Percentiles rank a stretch among this genome's conserved stretches.
Evolutionary conservation across 176 grass and related monocot species (phyloP).

Genomic region (Ensete ventricosum): DNA sequence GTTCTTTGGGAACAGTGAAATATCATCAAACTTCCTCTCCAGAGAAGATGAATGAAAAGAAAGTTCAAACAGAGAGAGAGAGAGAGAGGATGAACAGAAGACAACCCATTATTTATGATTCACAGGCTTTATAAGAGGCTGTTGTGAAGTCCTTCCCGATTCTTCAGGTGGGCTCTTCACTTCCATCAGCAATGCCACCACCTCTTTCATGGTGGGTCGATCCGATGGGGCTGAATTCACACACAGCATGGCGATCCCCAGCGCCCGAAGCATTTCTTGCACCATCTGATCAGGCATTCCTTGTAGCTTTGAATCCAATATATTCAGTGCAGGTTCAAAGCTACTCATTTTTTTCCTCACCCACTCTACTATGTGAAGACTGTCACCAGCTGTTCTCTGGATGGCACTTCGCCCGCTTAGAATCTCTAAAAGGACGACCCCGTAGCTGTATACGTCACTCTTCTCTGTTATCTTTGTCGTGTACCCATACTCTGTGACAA

Average conservation of each 20-base stretch:
- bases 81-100: not conserved
- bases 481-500: conserved; percentile 68
- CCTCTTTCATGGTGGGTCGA: conserved; percentile 95
- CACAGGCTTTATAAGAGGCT: conserved; percentile 59
- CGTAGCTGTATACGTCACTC: conserved; percentile 92
- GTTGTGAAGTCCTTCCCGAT: conserved; percentile 82
- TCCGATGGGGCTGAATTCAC: conserved; percentile 67
- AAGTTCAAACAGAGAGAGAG: not conserved
- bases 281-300: conserved; percentile 82
- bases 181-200: conserved; percentile 87
- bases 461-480: conserved; percentile 85
- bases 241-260: conserved; percentile 83
- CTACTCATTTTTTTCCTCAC: conserved; percentile 93
- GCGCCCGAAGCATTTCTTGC: conserved; percentile 89
- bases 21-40: not conserved
- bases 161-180: conserved; percentile 89
- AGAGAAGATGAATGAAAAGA: not conserved
- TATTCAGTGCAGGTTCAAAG: conserved; percentile 59
- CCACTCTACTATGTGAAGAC: conserved; percentile 96
- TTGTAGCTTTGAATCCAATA: conserved; percentile 66
- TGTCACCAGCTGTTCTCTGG: conserved; percentile 36
- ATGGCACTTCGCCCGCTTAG: conserved; percentile 68
- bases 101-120: conserved; percentile 13
- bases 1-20: not conserved
- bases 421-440: conserved; percentile 89